These are phyloP conservation scores for Gossypium davidsonii DNA, from an alignment of 441 rosid species.

Conservation along the genomic window DNA sequence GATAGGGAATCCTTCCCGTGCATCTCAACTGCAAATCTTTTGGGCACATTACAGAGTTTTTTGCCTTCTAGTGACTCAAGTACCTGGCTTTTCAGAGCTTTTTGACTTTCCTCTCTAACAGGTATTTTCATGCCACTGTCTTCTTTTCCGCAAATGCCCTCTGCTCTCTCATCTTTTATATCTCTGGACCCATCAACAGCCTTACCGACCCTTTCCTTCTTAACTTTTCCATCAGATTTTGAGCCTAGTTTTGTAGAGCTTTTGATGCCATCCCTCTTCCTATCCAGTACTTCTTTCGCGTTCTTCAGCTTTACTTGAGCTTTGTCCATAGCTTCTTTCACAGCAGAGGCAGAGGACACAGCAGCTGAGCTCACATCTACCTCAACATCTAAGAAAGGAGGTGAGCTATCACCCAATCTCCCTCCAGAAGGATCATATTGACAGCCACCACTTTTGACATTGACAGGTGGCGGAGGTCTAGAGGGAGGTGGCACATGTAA, in stretches of 20 bases:
- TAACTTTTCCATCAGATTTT: constrained; percentile 27
- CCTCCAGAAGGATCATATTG: constrained; percentile 37
- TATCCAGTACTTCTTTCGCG: constrained; percentile 63
- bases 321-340: constrained; percentile 74
- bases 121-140: constrained; percentile 22
- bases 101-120: constrained; percentile 25
- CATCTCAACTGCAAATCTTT: constrained; percentile 30
- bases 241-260: constrained; percentile 27
- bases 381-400: constrained; percentile 79
- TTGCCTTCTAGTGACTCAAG: constrained; percentile 27
- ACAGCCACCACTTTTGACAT: constrained; percentile 32
- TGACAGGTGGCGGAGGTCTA: constrained; percentile 58
- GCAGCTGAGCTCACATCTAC: constrained; percentile 71
- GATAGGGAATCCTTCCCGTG: constrained; percentile 37
- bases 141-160: constrained; percentile 18
- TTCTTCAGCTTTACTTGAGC: constrained; percentile 62
- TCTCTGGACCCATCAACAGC: constrained; percentile 10
- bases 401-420: constrained; percentile 42
- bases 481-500: constrained; percentile 78
- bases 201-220: constrained; percentile 30
- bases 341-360: constrained; percentile 69
- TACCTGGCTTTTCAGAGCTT: constrained; percentile 15
- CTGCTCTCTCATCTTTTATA: constrained; percentile 20
- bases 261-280: constrained; percentile 46
- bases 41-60: constrained; percentile 19